A percentile compares a stretch with the other conserved stretches of the same genome.
phyloP scores from a whole-genome alignment of 768 basidiomycete species.

The Trametes villosa region DNA sequence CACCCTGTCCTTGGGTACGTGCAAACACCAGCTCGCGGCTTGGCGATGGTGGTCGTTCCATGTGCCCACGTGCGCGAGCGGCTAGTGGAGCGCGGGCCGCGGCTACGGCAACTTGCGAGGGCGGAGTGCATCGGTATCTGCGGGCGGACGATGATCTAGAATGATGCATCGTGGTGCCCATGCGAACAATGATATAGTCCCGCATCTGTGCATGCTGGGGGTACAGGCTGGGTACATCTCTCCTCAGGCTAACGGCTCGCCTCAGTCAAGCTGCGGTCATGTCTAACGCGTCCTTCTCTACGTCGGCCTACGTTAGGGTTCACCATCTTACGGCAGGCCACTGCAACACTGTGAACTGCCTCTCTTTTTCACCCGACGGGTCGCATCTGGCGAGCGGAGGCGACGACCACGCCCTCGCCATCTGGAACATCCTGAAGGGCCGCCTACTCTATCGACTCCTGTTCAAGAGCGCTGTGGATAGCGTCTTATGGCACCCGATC shows the following conservation, averaged over 20 bases:
- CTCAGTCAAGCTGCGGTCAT: neutral
- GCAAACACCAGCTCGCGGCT: too few species aligned
- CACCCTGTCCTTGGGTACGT: too few species aligned
- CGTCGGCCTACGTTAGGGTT: neutral
- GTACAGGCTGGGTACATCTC: too few species aligned
- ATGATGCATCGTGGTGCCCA: too few species aligned
- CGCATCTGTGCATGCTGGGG: too few species aligned
- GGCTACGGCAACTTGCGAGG: too few species aligned
- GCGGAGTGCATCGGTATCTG: too few species aligned
- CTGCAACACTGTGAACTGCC: neutral
- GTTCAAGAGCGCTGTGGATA: neutral
- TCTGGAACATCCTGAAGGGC: neutral
- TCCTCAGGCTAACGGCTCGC: neutral
- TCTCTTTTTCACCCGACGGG: constrained; percentile 1
- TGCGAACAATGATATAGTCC: too few species aligned
- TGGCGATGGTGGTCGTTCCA: too few species aligned
- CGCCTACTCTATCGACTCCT: neutral
- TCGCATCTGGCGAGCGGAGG: constrained; percentile 1
- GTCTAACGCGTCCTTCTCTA: neutral
- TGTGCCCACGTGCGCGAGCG: too few species aligned
- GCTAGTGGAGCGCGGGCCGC: too few species aligned
- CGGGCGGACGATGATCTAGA: too few species aligned
- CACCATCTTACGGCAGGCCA: neutral
- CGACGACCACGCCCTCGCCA: neutral
- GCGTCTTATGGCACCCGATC: neutral